phyloP scores from a whole-genome alignment of 257 asterid genomes.

The Thymus quinquecostatus region DNA sequence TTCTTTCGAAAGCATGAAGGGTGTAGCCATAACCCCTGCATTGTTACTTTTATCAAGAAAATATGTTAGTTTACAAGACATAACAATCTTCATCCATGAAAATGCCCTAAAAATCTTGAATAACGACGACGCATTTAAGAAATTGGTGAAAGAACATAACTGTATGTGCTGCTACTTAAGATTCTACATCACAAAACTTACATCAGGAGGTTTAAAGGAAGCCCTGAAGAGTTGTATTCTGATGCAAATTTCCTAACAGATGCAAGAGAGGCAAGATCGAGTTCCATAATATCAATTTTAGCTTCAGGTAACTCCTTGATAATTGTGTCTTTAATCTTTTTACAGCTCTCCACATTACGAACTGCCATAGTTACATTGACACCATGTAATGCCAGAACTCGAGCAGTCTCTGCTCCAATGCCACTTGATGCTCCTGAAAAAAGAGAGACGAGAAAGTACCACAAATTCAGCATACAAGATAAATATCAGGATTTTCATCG shows the following conservation, averaged over 20 bases:
- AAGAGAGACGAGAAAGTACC: neutral
- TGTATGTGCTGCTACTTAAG: neutral
- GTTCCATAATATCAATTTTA: constrained; percentile 59
- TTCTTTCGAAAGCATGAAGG: constrained; percentile 62
- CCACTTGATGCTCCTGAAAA: constrained; percentile 81
- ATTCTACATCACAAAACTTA: constrained; percentile 33
- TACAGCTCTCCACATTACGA: constrained; percentile 45
- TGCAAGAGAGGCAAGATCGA: constrained; percentile 55
- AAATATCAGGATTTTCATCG: neutral
- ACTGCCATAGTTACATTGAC: constrained; percentile 67
- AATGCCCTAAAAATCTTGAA: neutral
- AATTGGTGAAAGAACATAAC: neutral
- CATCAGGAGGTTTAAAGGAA: constrained; percentile 65
- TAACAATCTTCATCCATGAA: constrained; percentile 5
- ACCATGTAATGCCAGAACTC: constrained; percentile 53
- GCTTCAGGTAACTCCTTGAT: constrained; percentile 49
- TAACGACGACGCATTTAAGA: neutral
- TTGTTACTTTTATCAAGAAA: constrained; percentile 48
- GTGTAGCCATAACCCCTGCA: constrained; percentile 79
- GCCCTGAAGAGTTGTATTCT: constrained; percentile 43
- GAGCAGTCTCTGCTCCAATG: constrained; percentile 56
- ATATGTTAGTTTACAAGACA: constrained; percentile 15
- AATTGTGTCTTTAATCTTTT: constrained; percentile 43
- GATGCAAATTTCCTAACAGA: constrained; percentile 64
- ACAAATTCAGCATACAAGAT: neutral